Evolutionary conservation across 768 basidiomycete species (phyloP).

Genomic region (Trametes punicea): DNA sequence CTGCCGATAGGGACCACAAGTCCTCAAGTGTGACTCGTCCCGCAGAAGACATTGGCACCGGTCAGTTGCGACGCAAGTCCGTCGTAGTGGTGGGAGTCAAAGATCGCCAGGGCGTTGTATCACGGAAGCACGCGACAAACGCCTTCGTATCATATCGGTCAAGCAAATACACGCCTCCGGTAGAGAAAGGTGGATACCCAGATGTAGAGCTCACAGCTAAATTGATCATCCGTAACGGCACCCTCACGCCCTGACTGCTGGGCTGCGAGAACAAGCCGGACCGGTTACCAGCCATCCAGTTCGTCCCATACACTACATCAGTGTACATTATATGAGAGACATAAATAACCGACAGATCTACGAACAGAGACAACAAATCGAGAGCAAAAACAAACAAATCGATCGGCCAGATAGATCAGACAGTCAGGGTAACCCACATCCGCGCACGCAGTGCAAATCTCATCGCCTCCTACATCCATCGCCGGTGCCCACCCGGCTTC

Average conservation of each 20-base stretch:
- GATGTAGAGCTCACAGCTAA: too few relatives aligned
- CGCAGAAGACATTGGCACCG: too few relatives aligned
- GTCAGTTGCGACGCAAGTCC: too few relatives aligned
- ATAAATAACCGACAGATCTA: background rate
- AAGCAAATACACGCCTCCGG: too few relatives aligned
- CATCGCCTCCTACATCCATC: background rate
- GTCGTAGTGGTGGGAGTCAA: too few relatives aligned
- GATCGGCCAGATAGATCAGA: background rate
- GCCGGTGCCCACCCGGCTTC: background rate
- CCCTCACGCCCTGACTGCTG: background rate
- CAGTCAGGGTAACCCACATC: background rate
- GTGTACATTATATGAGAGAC: background rate
- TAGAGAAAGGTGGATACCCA: too few relatives aligned
- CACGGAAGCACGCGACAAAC: too few relatives aligned
- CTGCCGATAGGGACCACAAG: too few relatives aligned
- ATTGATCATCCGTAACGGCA: background rate
- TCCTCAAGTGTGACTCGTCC: too few relatives aligned
- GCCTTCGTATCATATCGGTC: too few relatives aligned
- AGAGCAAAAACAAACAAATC: conserved; percentile 16
- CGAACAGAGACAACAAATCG: conserved; percentile 13
- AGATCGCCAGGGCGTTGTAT: too few relatives aligned
- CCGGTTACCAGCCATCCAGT: too few relatives aligned
- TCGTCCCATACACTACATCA: background rate
- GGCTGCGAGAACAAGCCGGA: background rate
- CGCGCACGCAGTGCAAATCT: background rate